Evolutionary conservation across 2,329 filamentous ascomycete genomes (phyloP).

Genomic region (Talaromyces sp.): DNA sequence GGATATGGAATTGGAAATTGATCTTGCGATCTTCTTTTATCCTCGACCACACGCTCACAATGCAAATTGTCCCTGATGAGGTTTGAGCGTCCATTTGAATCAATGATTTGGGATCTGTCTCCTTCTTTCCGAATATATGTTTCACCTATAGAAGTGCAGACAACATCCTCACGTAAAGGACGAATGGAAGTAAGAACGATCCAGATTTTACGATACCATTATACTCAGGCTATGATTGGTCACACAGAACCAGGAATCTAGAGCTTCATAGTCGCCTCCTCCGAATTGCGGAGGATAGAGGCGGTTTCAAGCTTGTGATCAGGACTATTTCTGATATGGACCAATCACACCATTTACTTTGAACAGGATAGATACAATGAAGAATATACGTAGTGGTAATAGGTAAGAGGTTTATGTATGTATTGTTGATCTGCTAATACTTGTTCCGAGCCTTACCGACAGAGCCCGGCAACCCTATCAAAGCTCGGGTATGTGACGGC

Average conservation of each 20-base stretch:
- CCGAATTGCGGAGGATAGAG: conserved; percentile 8
- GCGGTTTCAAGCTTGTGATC: conserved; percentile 7
- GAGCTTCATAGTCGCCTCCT: conserved; percentile 5
- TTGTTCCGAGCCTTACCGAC: conserved; percentile 14
- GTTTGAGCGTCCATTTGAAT: background rate
- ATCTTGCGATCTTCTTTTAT: background rate
- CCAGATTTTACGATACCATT: background rate
- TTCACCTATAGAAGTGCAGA: background rate
- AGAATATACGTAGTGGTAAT: background rate
- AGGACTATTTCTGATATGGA: background rate
- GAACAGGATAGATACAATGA: background rate
- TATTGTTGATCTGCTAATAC: conserved; percentile 1
- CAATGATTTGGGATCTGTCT: background rate
- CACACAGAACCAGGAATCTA: background rate
- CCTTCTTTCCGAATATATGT: background rate
- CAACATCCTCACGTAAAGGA: background rate
- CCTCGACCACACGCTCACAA: background rate
- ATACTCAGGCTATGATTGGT: background rate
- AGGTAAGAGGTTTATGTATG: background rate
- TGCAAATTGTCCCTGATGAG: background rate
- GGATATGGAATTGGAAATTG: background rate
- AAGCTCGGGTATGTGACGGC: conserved; percentile 9
- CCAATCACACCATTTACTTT: background rate
- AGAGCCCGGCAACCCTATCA: conserved; percentile 10
- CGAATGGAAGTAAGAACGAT: conserved; percentile 5